These are phyloP conservation scores for Tricladium varicosporioides DNA, from an alignment of 2,329 filamentous ascomycete species.

Conservation along the genomic window DNA sequence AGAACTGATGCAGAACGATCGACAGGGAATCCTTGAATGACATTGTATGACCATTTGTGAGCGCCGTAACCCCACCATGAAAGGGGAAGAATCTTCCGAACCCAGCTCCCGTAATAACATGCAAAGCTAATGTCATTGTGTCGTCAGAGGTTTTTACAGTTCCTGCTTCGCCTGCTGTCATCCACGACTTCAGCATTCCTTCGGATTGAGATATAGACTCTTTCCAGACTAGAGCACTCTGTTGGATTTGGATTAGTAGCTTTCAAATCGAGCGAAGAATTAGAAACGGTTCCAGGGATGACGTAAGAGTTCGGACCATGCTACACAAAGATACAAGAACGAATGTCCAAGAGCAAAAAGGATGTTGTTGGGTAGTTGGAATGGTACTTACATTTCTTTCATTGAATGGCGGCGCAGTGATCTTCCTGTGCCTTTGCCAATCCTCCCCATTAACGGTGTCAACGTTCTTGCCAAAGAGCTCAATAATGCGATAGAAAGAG, in stretches of 20 bases:
- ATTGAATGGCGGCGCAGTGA: constrained; percentile 41
- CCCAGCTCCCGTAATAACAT: constrained; percentile 50
- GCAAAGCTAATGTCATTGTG: constrained; percentile 47
- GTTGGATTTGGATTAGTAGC: not conserved
- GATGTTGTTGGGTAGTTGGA: too few species aligned
- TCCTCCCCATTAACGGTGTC: constrained; percentile 34
- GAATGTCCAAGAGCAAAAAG: not conserved
- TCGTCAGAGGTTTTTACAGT: constrained; percentile 32
- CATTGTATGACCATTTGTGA: constrained; percentile 13
- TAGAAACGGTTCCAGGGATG: too few species aligned
- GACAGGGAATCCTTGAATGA: constrained; percentile 14
- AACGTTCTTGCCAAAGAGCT: constrained; percentile 35
- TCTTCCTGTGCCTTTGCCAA: constrained; percentile 42
- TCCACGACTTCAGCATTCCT: constrained; percentile 32
- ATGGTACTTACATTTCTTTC: constrained; percentile 33
- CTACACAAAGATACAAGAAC: too few species aligned
- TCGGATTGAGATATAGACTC: constrained; percentile 33
- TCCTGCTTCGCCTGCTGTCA: constrained; percentile 4
- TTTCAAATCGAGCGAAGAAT: not conserved
- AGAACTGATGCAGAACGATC: constrained; percentile 3
- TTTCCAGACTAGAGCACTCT: constrained; percentile 38
- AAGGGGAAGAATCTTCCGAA: constrained; percentile 36
- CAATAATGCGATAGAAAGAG: constrained; percentile 18
- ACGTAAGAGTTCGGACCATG: too few species aligned
- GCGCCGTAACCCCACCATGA: not conserved